Percentiles rank a stretch among this genome's conserved stretches.
These are phyloP conservation scores for Euphorbia tirucalli DNA, from an alignment of 345 rosid species.

Conservation along the genomic window DNA sequence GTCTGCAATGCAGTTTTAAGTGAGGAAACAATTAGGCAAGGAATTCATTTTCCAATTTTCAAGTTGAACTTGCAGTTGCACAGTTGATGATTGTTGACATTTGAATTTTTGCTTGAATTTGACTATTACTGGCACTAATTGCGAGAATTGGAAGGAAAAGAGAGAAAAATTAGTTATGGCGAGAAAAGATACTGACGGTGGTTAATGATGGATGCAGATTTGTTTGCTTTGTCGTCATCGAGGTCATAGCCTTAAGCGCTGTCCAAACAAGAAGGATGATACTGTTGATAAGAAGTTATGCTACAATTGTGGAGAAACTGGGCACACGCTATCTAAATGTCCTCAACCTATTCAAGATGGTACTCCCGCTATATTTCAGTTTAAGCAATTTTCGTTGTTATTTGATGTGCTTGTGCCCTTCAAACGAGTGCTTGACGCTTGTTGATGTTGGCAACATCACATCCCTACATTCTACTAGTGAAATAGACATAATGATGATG, in stretches of 20 bases:
- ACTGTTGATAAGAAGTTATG: constrained; percentile 57
- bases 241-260: constrained; percentile 85
- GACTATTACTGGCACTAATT: background rate
- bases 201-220: constrained; percentile 46
- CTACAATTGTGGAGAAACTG: constrained; percentile 78
- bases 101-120: background rate
- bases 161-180: background rate
- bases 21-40: background rate
- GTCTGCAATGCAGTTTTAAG: background rate
- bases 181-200: constrained; percentile 3
- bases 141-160: background rate
- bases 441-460: constrained; percentile 1
- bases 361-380: constrained; percentile 19
- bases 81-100: background rate
- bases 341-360: constrained; percentile 77
- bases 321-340: constrained; percentile 82
- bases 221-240: constrained; percentile 78
- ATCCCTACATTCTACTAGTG: background rate
- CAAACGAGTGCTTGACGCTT: background rate
- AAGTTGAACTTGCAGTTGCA: background rate
- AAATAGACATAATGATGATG: background rate
- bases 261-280: constrained; percentile 63
- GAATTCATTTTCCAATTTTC: background rate
- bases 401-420: background rate
- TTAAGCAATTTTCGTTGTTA: background rate